Percentiles rank a stretch among this genome's conserved stretches.
Evolutionary conservation across 208 protist species (phyloP).

Genomic region (Acanthamoeba triangularis): DNA sequence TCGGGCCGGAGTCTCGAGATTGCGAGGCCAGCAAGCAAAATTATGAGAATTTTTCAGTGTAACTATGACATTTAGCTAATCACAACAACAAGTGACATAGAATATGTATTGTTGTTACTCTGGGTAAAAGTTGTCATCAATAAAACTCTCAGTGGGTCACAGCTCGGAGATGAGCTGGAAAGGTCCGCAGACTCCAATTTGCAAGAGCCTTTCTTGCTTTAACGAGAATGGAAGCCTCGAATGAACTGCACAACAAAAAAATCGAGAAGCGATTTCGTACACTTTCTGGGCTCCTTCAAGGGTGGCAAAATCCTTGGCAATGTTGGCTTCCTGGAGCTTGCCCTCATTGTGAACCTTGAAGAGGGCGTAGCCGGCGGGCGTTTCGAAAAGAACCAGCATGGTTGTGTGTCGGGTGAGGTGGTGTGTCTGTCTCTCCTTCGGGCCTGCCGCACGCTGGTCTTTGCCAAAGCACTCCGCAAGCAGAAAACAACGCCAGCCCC

Average conservation of each 20-base stretch:
- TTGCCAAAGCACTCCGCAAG: background rate
- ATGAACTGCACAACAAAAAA: background rate
- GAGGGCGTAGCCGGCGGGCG: constrained; percentile 98
- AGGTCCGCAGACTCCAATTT: no score
- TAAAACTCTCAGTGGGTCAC: background rate
- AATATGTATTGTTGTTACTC: background rate
- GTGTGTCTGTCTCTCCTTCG: background rate
- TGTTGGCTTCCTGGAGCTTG: constrained; percentile 95
- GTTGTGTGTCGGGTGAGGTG: background rate
- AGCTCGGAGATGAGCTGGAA: background rate
- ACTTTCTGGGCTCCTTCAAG: constrained; percentile 85
- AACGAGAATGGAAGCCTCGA: background rate
- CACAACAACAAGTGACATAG: constrained; percentile 16
- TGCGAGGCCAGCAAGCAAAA: background rate
- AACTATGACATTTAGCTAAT: constrained; percentile 46
- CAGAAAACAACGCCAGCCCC: background rate
- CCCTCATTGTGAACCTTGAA: constrained; percentile 97
- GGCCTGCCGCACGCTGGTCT: background rate
- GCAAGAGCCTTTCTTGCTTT: background rate
- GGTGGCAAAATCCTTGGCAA: constrained; percentile 92
- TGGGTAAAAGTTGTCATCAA: background rate
- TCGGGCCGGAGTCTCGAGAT: background rate
- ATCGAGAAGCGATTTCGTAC: constrained; percentile 74
- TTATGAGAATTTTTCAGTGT: background rate
- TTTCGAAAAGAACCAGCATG: constrained; percentile 99